These are phyloP conservation scores for Periglandula ipomoeae DNA, from an alignment of 2,329 filamentous ascomycete species.

Conservation along the genomic window DNA sequence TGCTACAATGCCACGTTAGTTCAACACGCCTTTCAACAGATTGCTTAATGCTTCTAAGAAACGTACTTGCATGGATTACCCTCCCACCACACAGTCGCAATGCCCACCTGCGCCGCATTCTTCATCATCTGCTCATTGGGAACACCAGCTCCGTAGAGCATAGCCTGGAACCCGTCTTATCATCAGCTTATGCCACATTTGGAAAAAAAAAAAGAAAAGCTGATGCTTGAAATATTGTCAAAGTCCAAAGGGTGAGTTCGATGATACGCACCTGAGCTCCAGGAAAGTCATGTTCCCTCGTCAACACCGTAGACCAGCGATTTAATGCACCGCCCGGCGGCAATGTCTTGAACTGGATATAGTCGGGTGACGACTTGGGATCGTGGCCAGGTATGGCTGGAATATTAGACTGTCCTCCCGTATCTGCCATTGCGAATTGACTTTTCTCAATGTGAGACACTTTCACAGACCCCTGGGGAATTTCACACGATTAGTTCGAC, in stretches of 20 bases:
- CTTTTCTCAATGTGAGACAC: too few relatives aligned
- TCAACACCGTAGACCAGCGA: conserved; percentile 75
- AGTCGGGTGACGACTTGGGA: conserved; percentile 41
- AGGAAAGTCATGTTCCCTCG: conserved; percentile 79
- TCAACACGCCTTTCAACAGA: background rate
- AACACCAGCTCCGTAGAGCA: conserved; percentile 90
- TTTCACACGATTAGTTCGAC: too few relatives aligned
- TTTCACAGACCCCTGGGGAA: too few relatives aligned
- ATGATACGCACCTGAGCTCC: conserved; percentile 72
- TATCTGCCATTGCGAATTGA: conserved; percentile 11
- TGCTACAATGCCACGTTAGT: conserved; percentile 18
- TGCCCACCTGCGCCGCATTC: conserved; percentile 79
- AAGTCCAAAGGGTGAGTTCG: too few relatives aligned
- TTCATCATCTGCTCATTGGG: conserved; percentile 79
- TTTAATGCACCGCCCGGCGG: conserved; percentile 57
- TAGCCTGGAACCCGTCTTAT: conserved; percentile 47
- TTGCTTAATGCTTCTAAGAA: background rate
- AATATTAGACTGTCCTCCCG: conserved; percentile 17
- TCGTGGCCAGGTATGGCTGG: conserved; percentile 18
- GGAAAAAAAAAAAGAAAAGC: too few relatives aligned
- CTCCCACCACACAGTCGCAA: conserved; percentile 95
- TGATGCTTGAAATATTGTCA: too few relatives aligned
- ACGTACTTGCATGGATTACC: conserved; percentile 90
- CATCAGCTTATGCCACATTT: background rate
- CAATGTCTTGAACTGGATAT: conserved; percentile 42